A percentile compares a stretch with the other conserved stretches of the same genome.
Conservation (phyloP, 2,329 filamentous ascomycete species). For the Monosporascus ibericus region DNA sequence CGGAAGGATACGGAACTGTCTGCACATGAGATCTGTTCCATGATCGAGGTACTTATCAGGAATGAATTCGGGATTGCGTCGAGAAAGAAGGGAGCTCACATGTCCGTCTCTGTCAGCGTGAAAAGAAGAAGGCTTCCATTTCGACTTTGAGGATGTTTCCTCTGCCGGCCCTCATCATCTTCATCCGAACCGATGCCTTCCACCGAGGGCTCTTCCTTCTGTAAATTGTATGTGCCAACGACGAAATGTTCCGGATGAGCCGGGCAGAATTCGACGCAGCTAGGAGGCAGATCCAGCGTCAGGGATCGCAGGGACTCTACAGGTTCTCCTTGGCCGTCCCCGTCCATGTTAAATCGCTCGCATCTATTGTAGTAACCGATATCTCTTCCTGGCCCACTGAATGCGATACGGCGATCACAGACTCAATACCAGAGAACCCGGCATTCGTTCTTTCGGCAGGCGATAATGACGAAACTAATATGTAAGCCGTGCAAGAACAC, state of each 20-base stretch:
- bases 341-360: background rate
- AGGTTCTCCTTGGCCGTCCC: constrained; percentile 11
- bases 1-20: constrained; percentile 58
- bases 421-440: too few species aligned
- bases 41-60: constrained; percentile 13
- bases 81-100: constrained; percentile 43
- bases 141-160: constrained; percentile 49
- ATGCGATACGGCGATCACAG: too few species aligned
- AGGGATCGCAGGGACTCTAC: constrained; percentile 42
- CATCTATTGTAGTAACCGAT: background rate
- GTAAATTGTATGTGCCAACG: constrained; percentile 78
- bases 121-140: constrained; percentile 71
- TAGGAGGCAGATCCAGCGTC: constrained; percentile 62
- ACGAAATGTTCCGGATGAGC: constrained; percentile 59
- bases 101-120: constrained; percentile 39
- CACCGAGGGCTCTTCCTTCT: constrained; percentile 35
- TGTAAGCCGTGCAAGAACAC: background rate
- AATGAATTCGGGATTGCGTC: background rate
- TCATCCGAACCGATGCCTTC: constrained; percentile 13
- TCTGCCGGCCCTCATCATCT: constrained; percentile 15
- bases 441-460: background rate
- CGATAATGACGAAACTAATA: background rate
- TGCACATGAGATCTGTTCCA: constrained; percentile 47
- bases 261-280: constrained; percentile 71
- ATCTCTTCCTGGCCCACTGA: background rate